Evolutionary conservation across 2,329 filamentous ascomycete species (phyloP), one percentile per base, ranked within the genome.

Genomic region (Coniosporium tulheliwenetii): DNA sequence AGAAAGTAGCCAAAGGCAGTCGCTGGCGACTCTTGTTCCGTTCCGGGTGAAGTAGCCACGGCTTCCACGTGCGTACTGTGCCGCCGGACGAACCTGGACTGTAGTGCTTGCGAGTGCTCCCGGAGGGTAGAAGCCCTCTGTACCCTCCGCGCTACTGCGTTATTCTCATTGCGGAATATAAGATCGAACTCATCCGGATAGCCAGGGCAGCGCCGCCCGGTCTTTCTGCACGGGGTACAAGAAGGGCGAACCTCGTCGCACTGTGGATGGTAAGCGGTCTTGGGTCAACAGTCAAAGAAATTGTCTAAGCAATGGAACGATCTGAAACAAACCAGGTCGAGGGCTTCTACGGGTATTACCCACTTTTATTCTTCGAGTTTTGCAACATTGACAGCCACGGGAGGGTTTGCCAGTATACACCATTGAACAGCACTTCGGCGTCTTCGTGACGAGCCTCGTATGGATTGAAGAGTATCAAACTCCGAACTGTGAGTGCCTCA

Each of bases 181-280:
- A 51, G 38, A 34, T 50, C 46, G 35, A 47, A 43, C 32, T 50
- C 48, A 34, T 51, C 44, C 10, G 47, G 44, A 38, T 52, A 52
- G n/a, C 50, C 50, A 10, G 40, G 41, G 39, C 50, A 52, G 13
- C 41, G 29, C 9, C 48, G 33, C 12, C 42, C 45, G 34, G 46
- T 47, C n/a, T 45, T 43, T 10, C 48, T 40, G 40, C 50, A 52
- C 41, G 50, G 50, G 2, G 45, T 48, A 40, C 50, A 52, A 13
- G 45, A 47, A 4, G 50, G 50, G 5, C 44, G 39, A 19, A 41
- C 41, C 39, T 47, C 39, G 37, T 52, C 50, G 41, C 50, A 52
- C 44, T 49, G 46, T 16, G 12, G 15, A 39, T 26, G 7, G 19
- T 26, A 26, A 26, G 19, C 19, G 7, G 7, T 7, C 19, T 4